phyloP scores from a whole-genome alignment of 2,329 filamentous ascomycete species.

The Annulohypoxylon truncatum region DNA sequence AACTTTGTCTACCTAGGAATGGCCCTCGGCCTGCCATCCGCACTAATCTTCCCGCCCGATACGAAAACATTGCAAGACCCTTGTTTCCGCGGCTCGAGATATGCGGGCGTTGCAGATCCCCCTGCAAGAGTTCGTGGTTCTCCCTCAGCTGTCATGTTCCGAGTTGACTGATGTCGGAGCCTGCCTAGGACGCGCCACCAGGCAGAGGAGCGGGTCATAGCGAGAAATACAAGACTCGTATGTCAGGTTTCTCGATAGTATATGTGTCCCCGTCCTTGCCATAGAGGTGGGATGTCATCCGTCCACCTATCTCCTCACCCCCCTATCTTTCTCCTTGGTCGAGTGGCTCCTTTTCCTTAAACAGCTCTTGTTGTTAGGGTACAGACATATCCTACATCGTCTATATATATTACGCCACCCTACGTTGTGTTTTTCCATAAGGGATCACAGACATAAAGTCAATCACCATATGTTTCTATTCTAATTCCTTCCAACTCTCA shows the following conservation, averaged over 20 bases:
- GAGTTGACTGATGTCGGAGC: constrained; percentile 22
- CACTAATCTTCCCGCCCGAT: constrained; percentile 17
- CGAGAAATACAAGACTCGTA: constrained; percentile 10
- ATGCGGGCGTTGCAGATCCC: constrained; percentile 32
- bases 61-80: constrained; percentile 31
- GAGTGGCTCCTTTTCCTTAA: constrained; percentile 1
- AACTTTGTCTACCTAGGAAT: constrained; percentile 33
- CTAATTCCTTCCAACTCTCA: neutral
- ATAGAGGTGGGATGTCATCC: constrained; percentile 7
- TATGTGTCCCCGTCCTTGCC: constrained; percentile 18
- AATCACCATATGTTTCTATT: neutral
- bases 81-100: constrained; percentile 26
- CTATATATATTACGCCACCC: constrained; percentile 19
- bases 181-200: constrained; percentile 18
- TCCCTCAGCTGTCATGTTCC: constrained; percentile 31
- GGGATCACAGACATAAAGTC: neutral
- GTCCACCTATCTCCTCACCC: constrained; percentile 3
- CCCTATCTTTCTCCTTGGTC: constrained; percentile 7
- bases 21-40: constrained; percentile 17
- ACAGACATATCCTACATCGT: neutral
- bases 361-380: constrained; percentile 1
- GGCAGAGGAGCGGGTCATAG: constrained; percentile 18
- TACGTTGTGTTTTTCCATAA: constrained; percentile 4
- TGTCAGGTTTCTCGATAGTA: constrained; percentile 17
- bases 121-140: constrained; percentile 14